Conservation (phyloP, 31 red algal species). For the Asparagopsis taxiformis region DNA sequence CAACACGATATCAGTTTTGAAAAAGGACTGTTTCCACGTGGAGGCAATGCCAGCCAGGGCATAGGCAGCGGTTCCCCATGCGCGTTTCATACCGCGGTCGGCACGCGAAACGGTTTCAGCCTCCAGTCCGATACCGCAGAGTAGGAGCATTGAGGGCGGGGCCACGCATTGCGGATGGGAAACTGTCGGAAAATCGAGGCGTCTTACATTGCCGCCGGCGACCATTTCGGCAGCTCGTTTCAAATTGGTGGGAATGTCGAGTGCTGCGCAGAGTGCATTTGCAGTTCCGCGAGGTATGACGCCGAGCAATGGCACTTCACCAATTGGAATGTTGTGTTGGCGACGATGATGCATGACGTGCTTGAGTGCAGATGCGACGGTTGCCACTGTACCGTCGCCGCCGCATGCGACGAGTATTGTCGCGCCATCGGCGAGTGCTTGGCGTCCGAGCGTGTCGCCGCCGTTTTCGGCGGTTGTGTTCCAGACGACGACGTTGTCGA, state of each 20-base stretch:
- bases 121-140: conserved; percentile 66
- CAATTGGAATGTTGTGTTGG: no score
- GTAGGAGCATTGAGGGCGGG: conserved; percentile 37
- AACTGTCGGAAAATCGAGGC: conserved; percentile 43
- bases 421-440: conserved; percentile 50
- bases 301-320: conserved; percentile 16
- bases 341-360: background rate
- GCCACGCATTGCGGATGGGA: background rate
- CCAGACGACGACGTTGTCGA: conserved; percentile 31
- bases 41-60: conserved; percentile 22
- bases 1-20: conserved; percentile 24
- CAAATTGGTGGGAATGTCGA: conserved; percentile 58
- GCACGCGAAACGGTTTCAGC: conserved; percentile 33
- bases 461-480: conserved; percentile 34
- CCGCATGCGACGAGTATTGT: conserved; percentile 39
- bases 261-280: conserved; percentile 59
- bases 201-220: conserved; percentile 9
- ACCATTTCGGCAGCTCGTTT: conserved; percentile 34
- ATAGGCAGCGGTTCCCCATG: conserved; percentile 42
- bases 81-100: conserved; percentile 35
- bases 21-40: conserved; percentile 31
- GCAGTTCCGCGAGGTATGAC: conserved; percentile 70
- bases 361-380: conserved; percentile 15
- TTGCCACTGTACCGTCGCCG: background rate
- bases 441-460: conserved; percentile 18